These are phyloP conservation scores for Limnanthes douglasii DNA, from an alignment of 345 rosid genomes.

Conservation along the genomic window DNA sequence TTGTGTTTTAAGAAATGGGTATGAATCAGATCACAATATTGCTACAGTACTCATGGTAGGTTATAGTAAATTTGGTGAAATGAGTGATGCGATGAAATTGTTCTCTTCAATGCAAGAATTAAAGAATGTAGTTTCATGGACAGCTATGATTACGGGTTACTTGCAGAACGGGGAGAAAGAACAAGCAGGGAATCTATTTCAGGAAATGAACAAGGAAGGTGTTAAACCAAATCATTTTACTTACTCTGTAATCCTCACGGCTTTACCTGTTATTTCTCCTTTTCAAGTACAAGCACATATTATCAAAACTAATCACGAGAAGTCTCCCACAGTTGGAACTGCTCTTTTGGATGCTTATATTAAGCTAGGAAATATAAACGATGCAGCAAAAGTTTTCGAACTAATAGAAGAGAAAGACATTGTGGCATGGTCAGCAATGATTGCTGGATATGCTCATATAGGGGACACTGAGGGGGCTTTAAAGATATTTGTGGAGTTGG, in stretches of 20 bases:
- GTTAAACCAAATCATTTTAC: slow-evolving; percentile 68
- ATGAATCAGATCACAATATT: slow-evolving; percentile 34
- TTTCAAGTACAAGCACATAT: slow-evolving; percentile 52
- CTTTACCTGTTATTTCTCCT: slow-evolving; percentile 41
- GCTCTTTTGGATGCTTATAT: slow-evolving; percentile 78
- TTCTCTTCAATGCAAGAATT: slow-evolving; percentile 24
- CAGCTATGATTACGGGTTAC: slow-evolving; percentile 66
- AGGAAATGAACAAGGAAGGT: slow-evolving; percentile 44
- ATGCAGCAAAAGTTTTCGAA: slow-evolving; percentile 44
- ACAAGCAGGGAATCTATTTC: slow-evolving; percentile 36
- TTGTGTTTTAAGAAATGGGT: slow-evolving; percentile 39
- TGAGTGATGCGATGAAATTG: slow-evolving; percentile 37
- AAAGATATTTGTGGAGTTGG: slow-evolving; percentile 29
- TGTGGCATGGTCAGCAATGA: slow-evolving; percentile 91
- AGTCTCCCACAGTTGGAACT: slow-evolving; percentile 50
- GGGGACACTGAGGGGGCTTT: slow-evolving; percentile 63
- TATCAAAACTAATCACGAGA: slow-evolving; percentile 48
- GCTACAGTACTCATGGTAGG: slow-evolving; percentile 48
- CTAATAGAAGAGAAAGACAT: slow-evolving; percentile 51
- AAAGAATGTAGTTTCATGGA: slow-evolving; percentile 58
- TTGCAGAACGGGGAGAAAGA: slow-evolving; percentile 43
- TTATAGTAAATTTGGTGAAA: slow-evolving; percentile 42
- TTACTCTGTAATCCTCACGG: slow-evolving; percentile 60
- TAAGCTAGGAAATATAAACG: slow-evolving; percentile 32
- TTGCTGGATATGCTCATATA: slow-evolving; percentile 57